Percentiles rank a stretch among this genome's conserved stretches.
These are phyloP conservation scores for Dispira parvispora DNA, from an alignment of 192 early-diverging fungal genomes.

Conservation along the genomic window DNA sequence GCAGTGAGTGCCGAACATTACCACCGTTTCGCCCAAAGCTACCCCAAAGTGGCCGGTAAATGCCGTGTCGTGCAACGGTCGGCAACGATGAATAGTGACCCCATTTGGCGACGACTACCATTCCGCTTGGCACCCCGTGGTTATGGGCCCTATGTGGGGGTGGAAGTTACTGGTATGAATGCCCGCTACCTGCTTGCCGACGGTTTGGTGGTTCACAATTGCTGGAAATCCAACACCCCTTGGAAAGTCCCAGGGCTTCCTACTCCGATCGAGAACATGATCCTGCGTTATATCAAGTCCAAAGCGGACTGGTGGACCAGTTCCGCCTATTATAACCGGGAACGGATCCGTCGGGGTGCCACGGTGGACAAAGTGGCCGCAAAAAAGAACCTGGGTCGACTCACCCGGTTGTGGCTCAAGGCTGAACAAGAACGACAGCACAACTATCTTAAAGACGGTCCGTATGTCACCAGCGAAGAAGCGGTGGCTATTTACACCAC, in stretches of 20 bases:
- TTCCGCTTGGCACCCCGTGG: background rate
- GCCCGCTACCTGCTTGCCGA: slow-evolving; percentile 18
- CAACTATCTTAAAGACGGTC: slow-evolving; percentile 98
- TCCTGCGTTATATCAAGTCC: slow-evolving; percentile 94
- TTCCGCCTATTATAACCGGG: slow-evolving; percentile 96
- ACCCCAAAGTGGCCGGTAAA: background rate
- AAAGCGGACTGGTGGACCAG: slow-evolving; percentile 99
- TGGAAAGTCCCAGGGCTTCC: slow-evolving; percentile 99
- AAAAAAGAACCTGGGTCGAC: slow-evolving; percentile 93
- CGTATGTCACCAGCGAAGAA: slow-evolving; percentile 93
- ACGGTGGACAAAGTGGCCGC: slow-evolving; percentile 99
- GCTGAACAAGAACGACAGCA: slow-evolving; percentile 99
- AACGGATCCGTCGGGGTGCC: slow-evolving; percentile 94
- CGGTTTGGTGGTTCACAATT: slow-evolving; percentile 25
- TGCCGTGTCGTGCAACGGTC: slow-evolving; percentile 1
- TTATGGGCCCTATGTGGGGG: slow-evolving; percentile 15
- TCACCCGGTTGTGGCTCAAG: slow-evolving; percentile 96
- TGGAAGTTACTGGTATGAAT: slow-evolving; percentile 17
- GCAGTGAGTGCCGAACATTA: background rate
- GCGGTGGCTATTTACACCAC: slow-evolving; percentile 96
- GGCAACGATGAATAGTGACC: background rate
- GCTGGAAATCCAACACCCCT: slow-evolving; percentile 98
- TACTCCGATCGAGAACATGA: slow-evolving; percentile 97
- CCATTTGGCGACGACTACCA: background rate
- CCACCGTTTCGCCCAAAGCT: background rate